A percentile compares a stretch with the other conserved stretches of the same genome.
These are phyloP conservation scores for Eudorina sp. DNA, from an alignment of 139 green algal genomes.

Conservation along the genomic window DNA sequence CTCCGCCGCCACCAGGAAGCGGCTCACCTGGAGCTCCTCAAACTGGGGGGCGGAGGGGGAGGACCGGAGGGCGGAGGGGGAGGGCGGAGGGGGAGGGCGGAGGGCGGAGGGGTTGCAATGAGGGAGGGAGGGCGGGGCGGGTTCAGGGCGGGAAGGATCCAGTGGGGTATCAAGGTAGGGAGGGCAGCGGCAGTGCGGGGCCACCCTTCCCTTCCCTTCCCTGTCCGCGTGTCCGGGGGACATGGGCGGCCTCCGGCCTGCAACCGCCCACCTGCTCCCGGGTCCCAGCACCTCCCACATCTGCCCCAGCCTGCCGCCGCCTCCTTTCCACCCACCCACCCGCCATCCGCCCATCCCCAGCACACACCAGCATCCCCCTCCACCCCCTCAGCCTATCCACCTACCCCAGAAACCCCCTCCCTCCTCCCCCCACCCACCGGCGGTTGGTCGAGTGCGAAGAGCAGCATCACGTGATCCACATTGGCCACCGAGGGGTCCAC, in stretches of 20 bases:
- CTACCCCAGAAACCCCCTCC: background rate
- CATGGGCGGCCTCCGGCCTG: too few relatives aligned
- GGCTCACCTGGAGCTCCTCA: constrained; percentile 81
- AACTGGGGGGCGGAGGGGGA: constrained; percentile 64
- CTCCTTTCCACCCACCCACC: background rate
- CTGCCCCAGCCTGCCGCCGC: background rate
- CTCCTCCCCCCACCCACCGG: constrained; percentile 55
- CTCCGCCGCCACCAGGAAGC: constrained; percentile 92
- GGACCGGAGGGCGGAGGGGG: too few relatives aligned
- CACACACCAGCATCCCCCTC: background rate
- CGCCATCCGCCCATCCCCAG: background rate
- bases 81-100: background rate
- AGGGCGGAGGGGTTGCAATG: background rate
- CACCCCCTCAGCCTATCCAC: too few relatives aligned
- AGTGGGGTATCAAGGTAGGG: too few relatives aligned
- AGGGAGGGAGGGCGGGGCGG: background rate
- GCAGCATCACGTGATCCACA: constrained; percentile 91
- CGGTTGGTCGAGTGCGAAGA: constrained; percentile 87
- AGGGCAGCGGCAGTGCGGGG: too few relatives aligned
- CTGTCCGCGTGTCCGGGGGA: too few relatives aligned
- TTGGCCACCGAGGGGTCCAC: constrained; percentile 93
- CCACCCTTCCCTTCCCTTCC: too few relatives aligned
- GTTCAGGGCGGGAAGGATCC: too few relatives aligned
- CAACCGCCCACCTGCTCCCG: too few relatives aligned
- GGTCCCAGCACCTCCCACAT: background rate